These are phyloP conservation scores for Pyricularia sp. DNA, from an alignment of 2,329 filamentous ascomycete species.

Conservation along the genomic window DNA sequence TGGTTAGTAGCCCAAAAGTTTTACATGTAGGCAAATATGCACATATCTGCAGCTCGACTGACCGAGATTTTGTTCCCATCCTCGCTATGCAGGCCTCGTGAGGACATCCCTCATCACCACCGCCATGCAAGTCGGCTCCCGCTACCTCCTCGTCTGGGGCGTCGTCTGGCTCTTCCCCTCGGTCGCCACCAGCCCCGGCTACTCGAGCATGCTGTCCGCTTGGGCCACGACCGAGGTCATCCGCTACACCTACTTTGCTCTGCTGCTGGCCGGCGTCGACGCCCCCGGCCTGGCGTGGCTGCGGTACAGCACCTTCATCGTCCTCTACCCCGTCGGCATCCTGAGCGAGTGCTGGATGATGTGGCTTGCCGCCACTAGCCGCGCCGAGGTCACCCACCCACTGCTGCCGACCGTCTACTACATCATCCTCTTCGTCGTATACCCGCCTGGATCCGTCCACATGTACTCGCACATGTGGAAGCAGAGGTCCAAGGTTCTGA, in stretches of 20 bases:
- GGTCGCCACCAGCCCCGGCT: constrained; percentile 50
- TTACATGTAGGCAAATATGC: constrained; percentile 4
- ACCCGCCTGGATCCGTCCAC: constrained; percentile 56
- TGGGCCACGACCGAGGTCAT: constrained; percentile 91
- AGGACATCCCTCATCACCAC: constrained; percentile 80
- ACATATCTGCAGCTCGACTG: constrained; percentile 2
- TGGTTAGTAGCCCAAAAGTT: constrained; percentile 40
- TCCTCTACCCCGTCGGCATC: constrained; percentile 90
- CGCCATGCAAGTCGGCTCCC: constrained; percentile 78
- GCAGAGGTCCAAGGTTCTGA: constrained; percentile 73
- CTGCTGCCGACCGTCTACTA: constrained; percentile 34
- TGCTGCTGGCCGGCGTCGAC: constrained; percentile 54
- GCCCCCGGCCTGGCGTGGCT: constrained; percentile 60
- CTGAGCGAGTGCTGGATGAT: constrained; percentile 78
- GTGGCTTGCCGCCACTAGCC: constrained; percentile 51
- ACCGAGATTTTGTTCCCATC: background rate
- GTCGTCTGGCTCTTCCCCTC: constrained; percentile 67
- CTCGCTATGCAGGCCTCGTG: constrained; percentile 57
- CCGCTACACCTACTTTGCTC: constrained; percentile 84
- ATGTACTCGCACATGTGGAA: constrained; percentile 93
- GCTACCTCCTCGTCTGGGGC: constrained; percentile 83
- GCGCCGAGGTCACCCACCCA: constrained; percentile 41
- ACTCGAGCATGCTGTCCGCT: constrained; percentile 71
- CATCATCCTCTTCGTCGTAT: constrained; percentile 12
- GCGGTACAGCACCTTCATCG: constrained; percentile 84